phyloP scores from a whole-genome alignment of 495 filamentous ascomycete genomes.

The Daldinia vernicosa region DNA sequence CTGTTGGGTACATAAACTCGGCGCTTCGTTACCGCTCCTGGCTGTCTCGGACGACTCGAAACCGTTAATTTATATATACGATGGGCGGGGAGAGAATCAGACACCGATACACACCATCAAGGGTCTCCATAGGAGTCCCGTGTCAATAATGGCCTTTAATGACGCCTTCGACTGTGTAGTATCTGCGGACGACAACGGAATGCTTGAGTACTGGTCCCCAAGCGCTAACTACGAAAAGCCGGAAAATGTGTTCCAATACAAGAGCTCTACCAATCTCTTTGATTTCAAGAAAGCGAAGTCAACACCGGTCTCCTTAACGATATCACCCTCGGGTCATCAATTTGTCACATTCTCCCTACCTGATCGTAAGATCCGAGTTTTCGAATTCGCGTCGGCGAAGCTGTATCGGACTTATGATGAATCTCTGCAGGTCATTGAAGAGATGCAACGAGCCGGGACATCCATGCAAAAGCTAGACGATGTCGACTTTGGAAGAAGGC shows the following conservation, averaged over 20 bases:
- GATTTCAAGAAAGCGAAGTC: constrained; percentile 97
- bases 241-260: constrained; percentile 87
- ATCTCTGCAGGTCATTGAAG: constrained; percentile 81
- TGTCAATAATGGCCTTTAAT: constrained; percentile 89
- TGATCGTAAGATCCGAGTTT: constrained; percentile 89
- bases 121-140: constrained; percentile 77
- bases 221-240: constrained; percentile 86
- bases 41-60: constrained; percentile 86
- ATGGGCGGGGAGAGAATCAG: constrained; percentile 84
- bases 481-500: constrained; percentile 88
- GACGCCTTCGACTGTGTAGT: constrained; percentile 87
- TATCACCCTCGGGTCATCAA: constrained; percentile 83
- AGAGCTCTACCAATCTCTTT: constrained; percentile 92
- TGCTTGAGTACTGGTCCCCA: constrained; percentile 97
- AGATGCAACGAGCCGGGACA: constrained; percentile 94
- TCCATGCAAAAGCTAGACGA: constrained; percentile 80
- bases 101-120: constrained; percentile 77
- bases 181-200: constrained; percentile 87
- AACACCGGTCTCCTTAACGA: constrained; percentile 79
- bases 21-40: constrained; percentile 84
- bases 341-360: constrained; percentile 94
- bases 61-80: constrained; percentile 79
- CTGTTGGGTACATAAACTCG: constrained; percentile 92
- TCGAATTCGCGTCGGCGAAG: constrained; percentile 89
- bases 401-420: constrained; percentile 94